Evolutionary conservation across 208 protist species (phyloP).

Genomic region (Leishmania aethiopica): DNA sequence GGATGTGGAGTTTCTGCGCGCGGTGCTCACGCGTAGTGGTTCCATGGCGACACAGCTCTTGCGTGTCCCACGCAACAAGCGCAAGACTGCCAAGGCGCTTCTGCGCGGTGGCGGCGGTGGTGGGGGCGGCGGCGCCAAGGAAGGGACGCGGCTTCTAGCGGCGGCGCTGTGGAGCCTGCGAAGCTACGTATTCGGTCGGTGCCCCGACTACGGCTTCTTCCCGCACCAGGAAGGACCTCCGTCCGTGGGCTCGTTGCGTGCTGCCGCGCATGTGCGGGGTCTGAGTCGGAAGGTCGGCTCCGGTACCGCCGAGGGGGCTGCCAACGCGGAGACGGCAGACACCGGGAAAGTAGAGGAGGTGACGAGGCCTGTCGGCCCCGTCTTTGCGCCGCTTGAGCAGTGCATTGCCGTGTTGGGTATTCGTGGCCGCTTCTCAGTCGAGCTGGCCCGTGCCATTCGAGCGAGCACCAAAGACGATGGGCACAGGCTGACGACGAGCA

Average conservation of each 20-base stretch:
- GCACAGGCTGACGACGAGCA: slow-evolving; percentile 46
- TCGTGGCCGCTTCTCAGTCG: slow-evolving; percentile 68
- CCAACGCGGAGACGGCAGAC: background rate
- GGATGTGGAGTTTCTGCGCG: slow-evolving; percentile 71
- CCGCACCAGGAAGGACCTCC: slow-evolving; percentile 20
- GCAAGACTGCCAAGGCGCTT: slow-evolving; percentile 33
- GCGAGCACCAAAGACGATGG: slow-evolving; percentile 42
- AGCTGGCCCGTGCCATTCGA: slow-evolving; percentile 42
- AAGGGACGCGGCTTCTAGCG: slow-evolving; percentile 57
- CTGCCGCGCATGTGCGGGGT: slow-evolving; percentile 36
- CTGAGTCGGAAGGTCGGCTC: slow-evolving; percentile 30
- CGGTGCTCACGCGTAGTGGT: slow-evolving; percentile 27
- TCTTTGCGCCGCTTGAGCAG: slow-evolving; percentile 63
- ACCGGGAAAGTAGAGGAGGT: background rate
- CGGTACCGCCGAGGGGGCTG: background rate
- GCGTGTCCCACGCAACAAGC: slow-evolving; percentile 46
- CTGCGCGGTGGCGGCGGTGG: slow-evolving; percentile 27
- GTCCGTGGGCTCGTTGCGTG: slow-evolving; percentile 35
- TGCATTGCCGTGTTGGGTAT: slow-evolving; percentile 74
- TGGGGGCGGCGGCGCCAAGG: slow-evolving; percentile 23
- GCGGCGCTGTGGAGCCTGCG: slow-evolving; percentile 77
- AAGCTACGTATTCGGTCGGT: slow-evolving; percentile 48
- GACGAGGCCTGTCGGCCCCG: background rate
- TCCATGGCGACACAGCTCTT: slow-evolving; percentile 6
- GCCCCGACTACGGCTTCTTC: slow-evolving; percentile 69